phyloP scores from a whole-genome alignment of 768 basidiomycete genomes.

The Suillus cothurnatus region DNA sequence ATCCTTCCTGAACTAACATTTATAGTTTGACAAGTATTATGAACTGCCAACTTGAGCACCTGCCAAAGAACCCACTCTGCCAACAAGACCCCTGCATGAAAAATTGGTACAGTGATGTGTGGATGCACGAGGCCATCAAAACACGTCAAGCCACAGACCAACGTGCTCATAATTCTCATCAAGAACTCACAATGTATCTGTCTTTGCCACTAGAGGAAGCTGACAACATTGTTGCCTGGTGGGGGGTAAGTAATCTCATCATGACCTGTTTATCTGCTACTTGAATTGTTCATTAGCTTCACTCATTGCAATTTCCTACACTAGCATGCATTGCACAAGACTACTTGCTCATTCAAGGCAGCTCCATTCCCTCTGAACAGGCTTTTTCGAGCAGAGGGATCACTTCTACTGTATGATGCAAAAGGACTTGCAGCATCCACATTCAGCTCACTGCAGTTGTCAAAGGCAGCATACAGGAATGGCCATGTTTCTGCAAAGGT shows the following conservation, averaged over 20 bases:
- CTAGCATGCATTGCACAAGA: not conserved
- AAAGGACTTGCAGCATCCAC: not conserved
- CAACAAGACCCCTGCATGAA: not conserved
- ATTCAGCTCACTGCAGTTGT: not conserved
- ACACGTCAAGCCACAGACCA: not conserved
- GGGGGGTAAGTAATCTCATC: not conserved
- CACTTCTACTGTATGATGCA: not conserved
- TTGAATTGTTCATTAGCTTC: not conserved
- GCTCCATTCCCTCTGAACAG: not conserved
- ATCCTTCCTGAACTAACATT: no score
- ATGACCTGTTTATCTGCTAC: not conserved
- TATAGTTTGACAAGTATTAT: not conserved
- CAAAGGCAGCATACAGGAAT: not conserved
- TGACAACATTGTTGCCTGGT: not conserved
- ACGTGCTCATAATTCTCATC: not conserved
- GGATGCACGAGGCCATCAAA: not conserved
- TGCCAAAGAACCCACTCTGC: not conserved
- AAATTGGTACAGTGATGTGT: not conserved
- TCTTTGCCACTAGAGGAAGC: not conserved
- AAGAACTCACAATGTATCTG: not conserved
- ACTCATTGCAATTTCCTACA: not conserved
- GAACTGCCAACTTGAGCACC: not conserved
- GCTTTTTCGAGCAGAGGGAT: not conserved
- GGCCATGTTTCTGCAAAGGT: not conserved
- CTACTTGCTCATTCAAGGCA: not conserved